Percentiles rank a stretch among this genome's conserved stretches.
These are phyloP conservation scores for Aphanomyces astaci DNA, from an alignment of 352 stramenopile genomes.

Conservation along the genomic window DNA sequence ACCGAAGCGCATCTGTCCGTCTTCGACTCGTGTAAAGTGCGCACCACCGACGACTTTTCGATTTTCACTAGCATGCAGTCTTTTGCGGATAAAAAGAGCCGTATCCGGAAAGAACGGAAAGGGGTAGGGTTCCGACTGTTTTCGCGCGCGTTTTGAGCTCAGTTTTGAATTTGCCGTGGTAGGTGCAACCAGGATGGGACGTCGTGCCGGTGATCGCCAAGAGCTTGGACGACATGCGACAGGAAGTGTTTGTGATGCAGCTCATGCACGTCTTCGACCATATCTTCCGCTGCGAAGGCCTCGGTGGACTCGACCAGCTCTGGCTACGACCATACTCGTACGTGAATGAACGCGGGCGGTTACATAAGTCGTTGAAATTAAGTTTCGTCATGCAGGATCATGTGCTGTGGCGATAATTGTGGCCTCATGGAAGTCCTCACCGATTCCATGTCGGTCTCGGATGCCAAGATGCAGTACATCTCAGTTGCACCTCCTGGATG, in stretches of 20 bases:
- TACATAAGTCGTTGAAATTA: background rate
- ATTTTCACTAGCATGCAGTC: constrained; percentile 60
- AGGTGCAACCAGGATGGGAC: constrained; percentile 71
- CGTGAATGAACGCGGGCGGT: background rate
- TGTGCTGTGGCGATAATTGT: constrained; percentile 87
- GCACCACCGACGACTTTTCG: background rate
- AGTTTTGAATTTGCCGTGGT: constrained; percentile 38
- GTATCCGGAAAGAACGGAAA: constrained; percentile 58
- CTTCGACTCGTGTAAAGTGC: background rate
- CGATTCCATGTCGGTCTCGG: constrained; percentile 93
- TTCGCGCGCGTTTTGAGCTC: too few relatives aligned
- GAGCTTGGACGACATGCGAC: constrained; percentile 94
- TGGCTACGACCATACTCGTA: constrained; percentile 90
- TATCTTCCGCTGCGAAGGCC: constrained; percentile 87
- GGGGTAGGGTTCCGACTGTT: too few relatives aligned
- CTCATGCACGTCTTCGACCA: constrained; percentile 89
- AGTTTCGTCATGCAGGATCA: constrained; percentile 50
- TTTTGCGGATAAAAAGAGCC: constrained; percentile 83
- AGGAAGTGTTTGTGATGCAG: constrained; percentile 95
- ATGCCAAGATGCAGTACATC: constrained; percentile 88
- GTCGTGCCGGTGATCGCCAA: constrained; percentile 93
- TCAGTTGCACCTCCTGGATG: constrained; percentile 37
- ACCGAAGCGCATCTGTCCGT: background rate
- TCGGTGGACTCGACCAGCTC: constrained; percentile 48
- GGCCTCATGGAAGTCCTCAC: constrained; percentile 93